Conservation (phyloP, 257 asterid species). For the Solanum dulcamara region DNA sequence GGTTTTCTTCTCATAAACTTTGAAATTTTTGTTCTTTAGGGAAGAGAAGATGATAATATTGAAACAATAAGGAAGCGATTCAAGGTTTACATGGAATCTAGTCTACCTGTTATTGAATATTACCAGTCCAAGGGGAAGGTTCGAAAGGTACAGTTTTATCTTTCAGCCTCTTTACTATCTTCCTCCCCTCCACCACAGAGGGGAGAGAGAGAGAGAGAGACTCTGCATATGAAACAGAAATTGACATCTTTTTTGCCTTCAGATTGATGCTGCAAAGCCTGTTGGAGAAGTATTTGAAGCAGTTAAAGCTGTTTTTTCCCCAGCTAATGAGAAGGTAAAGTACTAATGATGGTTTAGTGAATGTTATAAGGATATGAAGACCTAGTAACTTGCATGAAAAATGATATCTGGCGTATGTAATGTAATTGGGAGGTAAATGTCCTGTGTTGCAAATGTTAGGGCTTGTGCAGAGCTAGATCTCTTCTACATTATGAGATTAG, state of each 20-base stretch:
- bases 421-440: neutral
- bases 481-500: neutral
- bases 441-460: neutral
- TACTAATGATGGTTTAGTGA: neutral
- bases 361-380: neutral
- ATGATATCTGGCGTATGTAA: neutral
- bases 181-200: neutral
- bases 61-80: slow-evolving; percentile 46
- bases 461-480: neutral
- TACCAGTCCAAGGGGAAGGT: slow-evolving; percentile 68
- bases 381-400: neutral
- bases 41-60: slow-evolving; percentile 45
- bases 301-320: slow-evolving; percentile 52
- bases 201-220: neutral
- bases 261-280: slow-evolving; percentile 71
- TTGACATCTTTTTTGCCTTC: slow-evolving; percentile 4
- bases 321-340: slow-evolving; percentile 37
- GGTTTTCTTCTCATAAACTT: neutral
- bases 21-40: slow-evolving; percentile 10
- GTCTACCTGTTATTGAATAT: slow-evolving; percentile 40
- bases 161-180: neutral
- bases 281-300: slow-evolving; percentile 72
- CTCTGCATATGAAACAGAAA: neutral
- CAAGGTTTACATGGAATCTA: slow-evolving; percentile 34
- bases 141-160: slow-evolving; percentile 41